Percentiles rank a stretch among this genome's conserved stretches.
phyloP scores from a whole-genome alignment of 352 stramenopile species.

The Phytophthora citrophthora region DNA sequence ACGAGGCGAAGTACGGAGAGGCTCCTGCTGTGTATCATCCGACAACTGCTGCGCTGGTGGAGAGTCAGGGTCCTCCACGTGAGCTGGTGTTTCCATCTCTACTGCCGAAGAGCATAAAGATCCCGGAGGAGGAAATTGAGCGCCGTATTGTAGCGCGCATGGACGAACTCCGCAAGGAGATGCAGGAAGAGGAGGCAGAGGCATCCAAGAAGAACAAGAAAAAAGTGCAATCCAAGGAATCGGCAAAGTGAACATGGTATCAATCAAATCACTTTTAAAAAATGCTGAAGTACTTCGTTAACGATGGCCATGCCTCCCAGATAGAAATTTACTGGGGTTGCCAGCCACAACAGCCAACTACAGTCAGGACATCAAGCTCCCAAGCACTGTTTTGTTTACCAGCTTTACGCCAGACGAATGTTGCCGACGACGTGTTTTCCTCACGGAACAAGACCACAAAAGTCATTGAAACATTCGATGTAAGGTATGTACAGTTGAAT shows the following conservation, averaged over 20 bases:
- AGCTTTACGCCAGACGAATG: too few species aligned
- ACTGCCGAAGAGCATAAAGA: conserved; percentile 70
- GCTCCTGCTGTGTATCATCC: conserved; percentile 70
- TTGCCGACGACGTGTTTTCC: too few species aligned
- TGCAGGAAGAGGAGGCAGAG: conserved; percentile 30
- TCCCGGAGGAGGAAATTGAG: conserved; percentile 82
- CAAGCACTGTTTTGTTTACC: too few species aligned
- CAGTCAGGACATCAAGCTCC: too few species aligned
- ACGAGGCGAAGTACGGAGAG: conserved; percentile 80
- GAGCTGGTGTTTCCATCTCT: conserved; percentile 75
- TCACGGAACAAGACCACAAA: too few species aligned
- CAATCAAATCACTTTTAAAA: too few species aligned
- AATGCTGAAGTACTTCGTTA: too few species aligned
- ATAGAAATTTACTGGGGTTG: too few species aligned
- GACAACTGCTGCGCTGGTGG: conserved; percentile 63
- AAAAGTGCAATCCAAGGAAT: background rate
- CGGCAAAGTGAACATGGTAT: background rate
- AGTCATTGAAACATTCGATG: too few species aligned
- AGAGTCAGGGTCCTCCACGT: conserved; percentile 61
- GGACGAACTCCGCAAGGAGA: conserved; percentile 61
- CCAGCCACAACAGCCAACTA: too few species aligned
- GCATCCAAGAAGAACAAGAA: conserved; percentile 9
- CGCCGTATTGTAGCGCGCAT: conserved; percentile 76
- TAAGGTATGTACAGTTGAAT: too few species aligned
- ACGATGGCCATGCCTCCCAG: too few species aligned